Evolutionary conservation across 768 basidiomycete species (phyloP).

Genomic region (Coprinellus micaceus): DNA sequence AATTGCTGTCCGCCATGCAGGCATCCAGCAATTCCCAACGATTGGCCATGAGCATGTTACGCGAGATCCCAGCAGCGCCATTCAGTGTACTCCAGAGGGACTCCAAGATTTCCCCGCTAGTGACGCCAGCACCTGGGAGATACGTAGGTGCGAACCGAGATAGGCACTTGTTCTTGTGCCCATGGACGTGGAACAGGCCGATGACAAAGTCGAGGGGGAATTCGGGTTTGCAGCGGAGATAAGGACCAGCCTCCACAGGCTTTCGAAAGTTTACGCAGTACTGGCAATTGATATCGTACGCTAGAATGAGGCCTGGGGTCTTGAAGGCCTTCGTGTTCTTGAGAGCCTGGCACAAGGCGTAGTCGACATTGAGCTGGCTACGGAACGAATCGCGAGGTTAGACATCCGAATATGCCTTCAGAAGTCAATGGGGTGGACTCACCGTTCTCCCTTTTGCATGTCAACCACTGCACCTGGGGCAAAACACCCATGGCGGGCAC

Average conservation of each 20-base stretch:
- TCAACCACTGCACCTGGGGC: too few relatives aligned
- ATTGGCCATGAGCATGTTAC: constrained; percentile 9
- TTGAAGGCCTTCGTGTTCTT: neutral
- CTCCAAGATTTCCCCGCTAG: constrained; percentile 17
- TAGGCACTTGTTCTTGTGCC: constrained; percentile 6
- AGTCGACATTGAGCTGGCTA: neutral
- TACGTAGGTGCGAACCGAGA: neutral
- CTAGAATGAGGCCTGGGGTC: neutral
- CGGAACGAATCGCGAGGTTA: neutral
- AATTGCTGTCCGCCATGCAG: constrained; percentile 10
- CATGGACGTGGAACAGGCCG: constrained; percentile 15
- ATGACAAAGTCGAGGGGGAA: neutral
- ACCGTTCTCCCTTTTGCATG: too few relatives aligned
- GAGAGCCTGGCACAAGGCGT: too few relatives aligned
- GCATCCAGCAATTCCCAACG: constrained; percentile 16
- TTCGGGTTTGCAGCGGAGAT: neutral
- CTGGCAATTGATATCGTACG: neutral
- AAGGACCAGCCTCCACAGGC: neutral
- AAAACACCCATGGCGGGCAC: neutral
- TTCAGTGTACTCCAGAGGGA: constrained; percentile 16
- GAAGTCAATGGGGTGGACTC: neutral
- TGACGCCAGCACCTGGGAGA: neutral
- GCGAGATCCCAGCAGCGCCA: neutral
- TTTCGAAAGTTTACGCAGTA: neutral
- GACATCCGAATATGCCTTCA: neutral